Evolutionary conservation across 768 basidiomycete species (phyloP).

Genomic region (Glaciozyma antarctica): DNA sequence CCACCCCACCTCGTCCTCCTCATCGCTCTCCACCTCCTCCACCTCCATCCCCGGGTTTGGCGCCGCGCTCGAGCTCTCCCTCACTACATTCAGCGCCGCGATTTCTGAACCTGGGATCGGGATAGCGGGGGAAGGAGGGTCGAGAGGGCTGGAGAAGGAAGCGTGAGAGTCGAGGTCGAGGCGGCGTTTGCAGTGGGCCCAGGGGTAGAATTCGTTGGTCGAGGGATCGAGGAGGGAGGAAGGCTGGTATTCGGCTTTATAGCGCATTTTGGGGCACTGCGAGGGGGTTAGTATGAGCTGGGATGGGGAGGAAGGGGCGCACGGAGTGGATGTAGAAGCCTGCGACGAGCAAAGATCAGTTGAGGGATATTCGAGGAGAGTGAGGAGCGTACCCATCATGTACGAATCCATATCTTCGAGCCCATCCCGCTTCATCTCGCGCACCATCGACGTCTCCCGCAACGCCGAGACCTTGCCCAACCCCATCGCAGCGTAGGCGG

Average conservation of each 20-base stretch:
- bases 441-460: slow-evolving; percentile 63
- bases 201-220: slow-evolving; percentile 64
- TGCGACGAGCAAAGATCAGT: slow-evolving; percentile 36
- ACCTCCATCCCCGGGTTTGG: slow-evolving; percentile 7
- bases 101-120: background rate
- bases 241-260: slow-evolving; percentile 86
- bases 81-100: background rate
- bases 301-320: too few species aligned
- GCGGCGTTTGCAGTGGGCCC: slow-evolving; percentile 51
- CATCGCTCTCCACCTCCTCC: slow-evolving; percentile 29
- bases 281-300: too few species aligned
- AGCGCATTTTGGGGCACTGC: slow-evolving; percentile 79
- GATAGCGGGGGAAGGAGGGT: background rate
- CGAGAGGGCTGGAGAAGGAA: slow-evolving; percentile 47
- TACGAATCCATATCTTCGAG: slow-evolving; percentile 54
- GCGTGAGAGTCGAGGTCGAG: slow-evolving; percentile 58
- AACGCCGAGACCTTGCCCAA: slow-evolving; percentile 84
- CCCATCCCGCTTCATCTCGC: slow-evolving; percentile 66
- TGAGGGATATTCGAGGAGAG: background rate
- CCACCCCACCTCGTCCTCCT: slow-evolving; percentile 27
- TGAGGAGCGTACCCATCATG: slow-evolving; percentile 63
- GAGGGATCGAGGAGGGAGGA: slow-evolving; percentile 44
- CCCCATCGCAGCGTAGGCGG: slow-evolving; percentile 57
- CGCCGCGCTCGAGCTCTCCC: background rate
- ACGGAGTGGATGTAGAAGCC: slow-evolving; percentile 79